Evolutionary conservation across 306 rosid genomes (phyloP).

Genomic region (Castanea crenata): DNA sequence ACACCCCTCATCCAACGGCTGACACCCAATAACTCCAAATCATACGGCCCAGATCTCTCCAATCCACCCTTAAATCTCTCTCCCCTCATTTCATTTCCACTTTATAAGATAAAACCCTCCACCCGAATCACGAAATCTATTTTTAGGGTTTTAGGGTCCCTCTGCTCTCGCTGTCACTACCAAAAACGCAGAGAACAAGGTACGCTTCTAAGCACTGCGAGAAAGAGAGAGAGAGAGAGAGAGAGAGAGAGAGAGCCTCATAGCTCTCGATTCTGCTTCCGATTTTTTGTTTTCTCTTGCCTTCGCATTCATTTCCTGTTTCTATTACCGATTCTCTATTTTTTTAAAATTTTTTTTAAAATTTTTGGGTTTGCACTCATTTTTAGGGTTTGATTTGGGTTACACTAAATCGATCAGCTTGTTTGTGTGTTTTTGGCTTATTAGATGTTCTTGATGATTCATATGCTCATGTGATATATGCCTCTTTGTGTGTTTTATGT

Average conservation of each 20-base stretch:
- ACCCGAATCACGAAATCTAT: neutral
- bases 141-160: constrained; percentile 55
- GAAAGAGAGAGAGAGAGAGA: no score
- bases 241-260: neutral
- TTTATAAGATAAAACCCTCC: constrained; percentile 45
- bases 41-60: constrained; percentile 9
- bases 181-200: constrained; percentile 27
- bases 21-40: neutral
- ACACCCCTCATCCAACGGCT: constrained; percentile 26
- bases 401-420: neutral
- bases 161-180: neutral
- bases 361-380: neutral
- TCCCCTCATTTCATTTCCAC: neutral
- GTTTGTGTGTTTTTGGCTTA: neutral
- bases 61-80: neutral
- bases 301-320: neutral
- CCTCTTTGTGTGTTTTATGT: neutral
- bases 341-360: no score
- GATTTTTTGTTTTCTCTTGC: neutral
- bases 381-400: neutral
- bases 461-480: neutral
- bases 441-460: neutral
- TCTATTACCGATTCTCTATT: neutral
- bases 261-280: neutral
- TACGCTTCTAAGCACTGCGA: neutral